Evolutionary conservation across 805 yeast species (phyloP), one percentile per base, ranked within the genome.

Genomic region (Sugiyamaella marilandica): DNA sequence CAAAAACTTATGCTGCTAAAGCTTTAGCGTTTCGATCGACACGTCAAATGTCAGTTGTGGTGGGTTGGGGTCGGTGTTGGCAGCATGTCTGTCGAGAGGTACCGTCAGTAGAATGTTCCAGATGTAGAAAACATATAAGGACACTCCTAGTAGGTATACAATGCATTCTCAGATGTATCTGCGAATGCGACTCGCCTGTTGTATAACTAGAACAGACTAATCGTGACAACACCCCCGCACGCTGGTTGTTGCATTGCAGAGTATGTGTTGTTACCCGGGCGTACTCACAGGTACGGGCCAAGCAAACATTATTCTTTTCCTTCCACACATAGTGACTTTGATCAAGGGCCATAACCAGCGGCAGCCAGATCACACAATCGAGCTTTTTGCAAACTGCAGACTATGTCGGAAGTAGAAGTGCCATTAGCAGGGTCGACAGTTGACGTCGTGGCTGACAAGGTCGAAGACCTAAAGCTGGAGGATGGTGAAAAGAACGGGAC

Each of bases 341-440:
- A 44, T 14, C 35, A 44, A 34, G 14, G n/a, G 41, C 49, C 33
- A 21, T 34, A 21, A 43, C 34, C 32, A 11, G 18, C 41, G 33
- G 14, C 5, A 4, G 18, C 24, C n/a, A 24, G 33, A 21, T 19
- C 31, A 45, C 21, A 45, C 13, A n/a, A 19, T 26, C 24, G 26
- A 14, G 29, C 16, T 34, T 5, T 14, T 34, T 34, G 16, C 8
- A n/a, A 34, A 14, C 16, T 34, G 37, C 67, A 70, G 8, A 56
- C 44, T 13, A 57, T 57, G 62, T 47, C 62, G 26, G 62, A 58
- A 36, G 56, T 53, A 32, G 58, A 51, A 61, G 43, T 39, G 60
- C 64, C 53, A 65, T 64, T 59, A 65, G 69, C 43, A 16, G 43
- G 24, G 21, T 13, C 43, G 45, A 59, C 72, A 41, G 59, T 66